A percentile compares a stretch with the other conserved stretches of the same genome.
Conservation (phyloP, 2,329 filamentous ascomycete species). For the Fusarium praegraminearum region DNA sequence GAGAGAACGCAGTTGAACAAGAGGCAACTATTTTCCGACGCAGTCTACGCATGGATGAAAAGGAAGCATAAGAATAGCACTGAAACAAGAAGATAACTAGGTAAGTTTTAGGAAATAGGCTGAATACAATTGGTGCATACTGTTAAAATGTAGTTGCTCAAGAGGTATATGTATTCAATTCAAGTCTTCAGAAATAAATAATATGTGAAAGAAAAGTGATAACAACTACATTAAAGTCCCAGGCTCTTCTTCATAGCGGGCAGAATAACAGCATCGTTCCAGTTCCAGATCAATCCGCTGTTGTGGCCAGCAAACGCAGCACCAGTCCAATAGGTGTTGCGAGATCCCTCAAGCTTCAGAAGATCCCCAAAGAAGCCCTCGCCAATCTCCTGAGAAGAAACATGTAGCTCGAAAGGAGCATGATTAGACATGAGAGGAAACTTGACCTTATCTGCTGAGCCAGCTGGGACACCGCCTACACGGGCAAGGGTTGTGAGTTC, state of each 20-base stretch:
- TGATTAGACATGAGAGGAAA: slow-evolving; percentile 28
- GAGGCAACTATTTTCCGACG: too few species aligned
- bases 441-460: not conserved
- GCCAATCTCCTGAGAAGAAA: slow-evolving; percentile 1
- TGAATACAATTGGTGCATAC: rapidly evolving
- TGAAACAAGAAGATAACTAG: not conserved
- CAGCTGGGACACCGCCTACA: slow-evolving; percentile 1
- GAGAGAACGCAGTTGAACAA: too few species aligned
- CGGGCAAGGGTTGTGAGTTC: slow-evolving; percentile 21
- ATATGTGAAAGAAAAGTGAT: not conserved
- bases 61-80: not conserved
- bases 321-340: slow-evolving; percentile 41
- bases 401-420: slow-evolving; percentile 32
- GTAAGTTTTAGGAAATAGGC: not conserved
- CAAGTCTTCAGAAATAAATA: not conserved
- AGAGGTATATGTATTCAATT: too few species aligned
- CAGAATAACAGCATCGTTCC: slow-evolving; percentile 35
- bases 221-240: slow-evolving; percentile 1
- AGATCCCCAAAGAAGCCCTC: slow-evolving; percentile 32
- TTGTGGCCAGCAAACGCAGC: slow-evolving; percentile 40
- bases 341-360: slow-evolving; percentile 17
- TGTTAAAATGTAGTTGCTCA: not conserved
- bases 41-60: rapidly evolving
- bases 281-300: slow-evolving; percentile 38
- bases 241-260: slow-evolving; percentile 36